These are phyloP conservation scores for Erodium maritimum DNA, from an alignment of 345 rosid species.

Conservation along the genomic window DNA sequence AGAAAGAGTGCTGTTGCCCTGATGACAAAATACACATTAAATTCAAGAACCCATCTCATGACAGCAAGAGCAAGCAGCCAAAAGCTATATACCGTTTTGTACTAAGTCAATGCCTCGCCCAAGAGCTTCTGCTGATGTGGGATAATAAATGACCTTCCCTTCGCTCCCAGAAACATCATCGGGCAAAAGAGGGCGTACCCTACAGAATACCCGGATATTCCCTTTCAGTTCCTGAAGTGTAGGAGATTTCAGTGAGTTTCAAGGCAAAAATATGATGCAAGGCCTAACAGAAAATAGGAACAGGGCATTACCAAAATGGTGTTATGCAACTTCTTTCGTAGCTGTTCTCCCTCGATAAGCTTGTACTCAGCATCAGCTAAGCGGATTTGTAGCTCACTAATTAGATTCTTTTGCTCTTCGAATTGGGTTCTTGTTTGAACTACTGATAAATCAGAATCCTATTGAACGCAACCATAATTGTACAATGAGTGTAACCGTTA, in stretches of 20 bases:
- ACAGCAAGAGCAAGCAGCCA: no score
- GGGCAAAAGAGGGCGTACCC: constrained; percentile 77
- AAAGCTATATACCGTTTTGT: constrained; percentile 48
- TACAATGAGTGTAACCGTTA: no score
- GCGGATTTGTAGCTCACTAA: constrained; percentile 39
- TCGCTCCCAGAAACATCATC: constrained; percentile 64
- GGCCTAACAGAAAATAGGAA: no score
- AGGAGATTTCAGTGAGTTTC: neutral
- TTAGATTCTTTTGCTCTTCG: constrained; percentile 35
- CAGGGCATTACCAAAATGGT: constrained; percentile 53
- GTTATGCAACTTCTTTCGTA: constrained; percentile 77
- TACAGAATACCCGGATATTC: constrained; percentile 84
- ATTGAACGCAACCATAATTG: constrained; percentile 20
- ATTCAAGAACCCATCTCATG: no score
- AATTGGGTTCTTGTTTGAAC: constrained; percentile 35
- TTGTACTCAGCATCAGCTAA: constrained; percentile 48
- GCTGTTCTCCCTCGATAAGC: constrained; percentile 60
- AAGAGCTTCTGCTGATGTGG: constrained; percentile 49
- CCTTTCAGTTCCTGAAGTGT: constrained; percentile 76
- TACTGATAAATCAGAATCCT: constrained; percentile 35
- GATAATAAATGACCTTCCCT: constrained; percentile 45
- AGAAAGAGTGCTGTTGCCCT: constrained; percentile 77
- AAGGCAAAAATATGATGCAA: neutral
- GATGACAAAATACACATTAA: constrained; percentile 6
- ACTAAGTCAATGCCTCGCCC: constrained; percentile 76